Percentiles rank a stretch among this genome's conserved stretches.
phyloP scores from a whole-genome alignment of 2,329 filamentous ascomycete genomes.

The Diaporthe humulicola region DNA sequence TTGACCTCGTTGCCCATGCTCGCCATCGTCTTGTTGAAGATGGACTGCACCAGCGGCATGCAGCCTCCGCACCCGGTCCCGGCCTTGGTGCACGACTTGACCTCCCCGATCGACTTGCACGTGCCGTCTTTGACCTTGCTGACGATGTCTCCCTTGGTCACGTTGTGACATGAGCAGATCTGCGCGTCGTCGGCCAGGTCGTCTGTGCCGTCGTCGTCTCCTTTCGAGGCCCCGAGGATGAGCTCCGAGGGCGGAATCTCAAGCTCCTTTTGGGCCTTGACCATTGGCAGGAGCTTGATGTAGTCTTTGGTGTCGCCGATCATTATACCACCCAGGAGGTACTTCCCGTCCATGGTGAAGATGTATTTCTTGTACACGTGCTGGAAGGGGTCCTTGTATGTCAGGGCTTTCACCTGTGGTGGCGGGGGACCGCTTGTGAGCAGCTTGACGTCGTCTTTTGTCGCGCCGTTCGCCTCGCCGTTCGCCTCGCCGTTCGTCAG shows the following conservation, averaged over 20 bases:
- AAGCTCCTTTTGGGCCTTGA: conserved; percentile 84
- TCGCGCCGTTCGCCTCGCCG: too few relatives aligned
- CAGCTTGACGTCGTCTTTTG: conserved; percentile 54
- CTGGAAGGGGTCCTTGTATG: conserved; percentile 89
- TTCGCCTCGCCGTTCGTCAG: conserved; percentile 46
- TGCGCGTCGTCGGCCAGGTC: conserved; percentile 89
- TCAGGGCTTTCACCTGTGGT: conserved; percentile 82
- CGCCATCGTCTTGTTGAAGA: conserved; percentile 91
- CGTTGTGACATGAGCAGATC: conserved; percentile 94
- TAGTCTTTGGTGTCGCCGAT: conserved; percentile 94
- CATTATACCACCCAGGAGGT: conserved; percentile 96
- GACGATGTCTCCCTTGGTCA: conserved; percentile 85
- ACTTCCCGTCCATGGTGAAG: conserved; percentile 91
- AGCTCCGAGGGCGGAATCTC: conserved; percentile 85
- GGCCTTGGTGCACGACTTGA: conserved; percentile 93
- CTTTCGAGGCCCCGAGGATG: conserved; percentile 82
- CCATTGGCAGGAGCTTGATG: conserved; percentile 88
- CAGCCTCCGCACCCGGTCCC: conserved; percentile 93
- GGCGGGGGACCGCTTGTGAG: conserved; percentile 68
- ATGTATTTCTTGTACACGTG: conserved; percentile 95
- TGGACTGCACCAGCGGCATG: conserved; percentile 87
- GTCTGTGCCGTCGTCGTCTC: conserved; percentile 79
- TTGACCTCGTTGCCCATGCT: conserved; percentile 89
- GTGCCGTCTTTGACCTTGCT: conserved; percentile 80
- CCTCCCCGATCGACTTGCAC: conserved; percentile 84